Base-by-base conservation (phyloP, 352 stramenopile species). In the Globisporangium viniferum region DNA sequence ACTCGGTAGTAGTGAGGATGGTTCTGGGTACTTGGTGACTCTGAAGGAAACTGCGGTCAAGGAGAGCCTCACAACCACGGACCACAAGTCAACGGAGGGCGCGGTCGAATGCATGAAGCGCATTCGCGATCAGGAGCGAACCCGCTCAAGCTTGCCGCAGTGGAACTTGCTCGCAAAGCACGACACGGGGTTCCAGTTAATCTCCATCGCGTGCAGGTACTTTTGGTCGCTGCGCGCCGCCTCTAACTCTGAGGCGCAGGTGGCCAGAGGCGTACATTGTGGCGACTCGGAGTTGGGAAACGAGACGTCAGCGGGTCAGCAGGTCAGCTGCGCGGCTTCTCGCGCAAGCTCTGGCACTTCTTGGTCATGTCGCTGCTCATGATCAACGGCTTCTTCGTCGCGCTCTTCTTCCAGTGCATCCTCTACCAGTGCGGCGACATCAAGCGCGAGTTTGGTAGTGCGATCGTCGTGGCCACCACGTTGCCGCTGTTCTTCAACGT, bases 301-400 rank as follows among this genome's bases (percentile, higher is more conserved):
- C 49, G 9, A n/a, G 5, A 5, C 31, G 7, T 6, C 41, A 36
- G 4, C 12, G 5, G n/a, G 10, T 6, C 2, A 48, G 5, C n/a
- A n/a, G n/a, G n/a, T n/a, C 60, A n/a, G 33, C 68, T 79, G 44
- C 73, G 70, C 22, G 82, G 75, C 62, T 91, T 90, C 56, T 90
- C 83, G 3, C 78, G 79, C 20, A 88, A 91, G 60, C 73, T 71
- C 10, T 89, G 82, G 79, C 79, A 91, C 24, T 83, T 91, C 27
- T 18, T 67, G 5, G 73, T 92, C 53, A 86, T 89, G 62, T 55
- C 78, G 24, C 63, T 90, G 24, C 57, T 93, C 10, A 87, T 93
- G 66, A 68, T 93, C 18, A 91, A 93, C 59, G 82, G 76, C 0
- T 82, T 93, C 44, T 91, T 81, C 72, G 64, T 84, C 20, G 82